Evolutionary conservation across 2,329 filamentous ascomycete species (phyloP).

Genomic region (Ceratocystis albifundus): DNA sequence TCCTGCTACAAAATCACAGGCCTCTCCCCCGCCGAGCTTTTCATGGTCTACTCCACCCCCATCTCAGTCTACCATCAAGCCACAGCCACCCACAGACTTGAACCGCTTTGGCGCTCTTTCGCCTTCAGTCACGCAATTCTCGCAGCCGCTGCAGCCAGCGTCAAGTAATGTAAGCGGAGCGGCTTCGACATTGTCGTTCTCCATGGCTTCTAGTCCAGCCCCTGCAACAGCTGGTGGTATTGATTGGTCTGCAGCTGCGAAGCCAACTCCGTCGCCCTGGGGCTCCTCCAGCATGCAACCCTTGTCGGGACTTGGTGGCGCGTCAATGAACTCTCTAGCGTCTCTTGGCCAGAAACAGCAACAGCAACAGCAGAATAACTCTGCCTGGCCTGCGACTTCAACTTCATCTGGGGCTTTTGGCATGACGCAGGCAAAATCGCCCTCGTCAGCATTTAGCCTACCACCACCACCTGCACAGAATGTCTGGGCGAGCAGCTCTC

Average conservation of each 20-base stretch:
- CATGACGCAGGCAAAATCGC: slow-evolving; percentile 39
- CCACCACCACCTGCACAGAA: slow-evolving; percentile 33
- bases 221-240: slow-evolving; percentile 21
- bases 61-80: slow-evolving; percentile 27
- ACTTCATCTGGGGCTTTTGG: slow-evolving; percentile 36
- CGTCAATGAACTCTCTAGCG: slow-evolving; percentile 39
- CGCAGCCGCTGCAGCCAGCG: slow-evolving; percentile 40
- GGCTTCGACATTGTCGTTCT: slow-evolving; percentile 29
- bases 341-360: slow-evolving; percentile 35
- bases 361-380: slow-evolving; percentile 27
- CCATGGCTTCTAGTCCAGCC: slow-evolving; percentile 38
- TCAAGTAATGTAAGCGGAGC: slow-evolving; percentile 22
- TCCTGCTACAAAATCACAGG: slow-evolving; percentile 27
- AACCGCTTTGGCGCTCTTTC: slow-evolving; percentile 43
- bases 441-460: slow-evolving; percentile 37
- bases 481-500: slow-evolving; percentile 25
- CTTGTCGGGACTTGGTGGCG: slow-evolving; percentile 27
- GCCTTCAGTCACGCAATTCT: slow-evolving; percentile 51
- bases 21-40: slow-evolving; percentile 38
- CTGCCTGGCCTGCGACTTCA: slow-evolving; percentile 25
- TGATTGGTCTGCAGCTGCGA: background rate
- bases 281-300: slow-evolving; percentile 1
- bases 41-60: slow-evolving; percentile 52
- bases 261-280: background rate
- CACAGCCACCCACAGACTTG: slow-evolving; percentile 40